Evolutionary conservation across 129 eudicot genomes (phyloP), one percentile per base, ranked within the genome.

Genomic region (Tagetes patula): DNA sequence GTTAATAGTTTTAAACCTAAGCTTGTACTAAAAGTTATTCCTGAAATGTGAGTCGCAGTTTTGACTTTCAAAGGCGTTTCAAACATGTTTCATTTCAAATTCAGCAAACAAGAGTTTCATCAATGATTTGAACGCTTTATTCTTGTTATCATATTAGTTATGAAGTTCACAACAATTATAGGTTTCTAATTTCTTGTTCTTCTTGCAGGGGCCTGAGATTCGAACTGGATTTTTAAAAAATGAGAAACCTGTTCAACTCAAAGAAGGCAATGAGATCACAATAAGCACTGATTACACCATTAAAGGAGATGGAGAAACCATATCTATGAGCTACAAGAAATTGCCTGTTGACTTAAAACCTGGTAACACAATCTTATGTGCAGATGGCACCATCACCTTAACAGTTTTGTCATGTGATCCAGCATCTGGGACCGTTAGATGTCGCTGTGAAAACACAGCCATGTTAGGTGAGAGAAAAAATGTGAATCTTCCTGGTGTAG

Each of bases 251-350:
- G 48, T 92, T 63, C 97, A 92, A 79, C 94, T 92, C 8, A 88
- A 80, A 59, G 96, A 92, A 77, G 97, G 97, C 9, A 87, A 69
- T 43, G 97, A 92, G 68, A 89, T 92, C 72, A 87, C 94, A 1
- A 76, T 92, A 61, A 84, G 86, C 71, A 92, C 97, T 6, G 96
- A 92, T 73, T 92, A 92, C 83, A 77, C 72, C 81, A 88, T 92
- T 45, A 87, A 88, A 77, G 97, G 97, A 36, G 85, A 88, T 33
- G 85, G 82, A 47, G 79, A 86, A 58, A 88, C 79, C 72, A 88
- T 92, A 75, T 83, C 94, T 36, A 92, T 92, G 97, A 89, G 96
- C 88, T 92, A 92, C 87, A 87, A 92, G 43, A 92, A 92, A 65
- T 67, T 92, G 70, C 87, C 94, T 0, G 78, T 84, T 40, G 97